Conservation (phyloP, 441 rosid species). For the Pelargonium citronellum region DNA sequence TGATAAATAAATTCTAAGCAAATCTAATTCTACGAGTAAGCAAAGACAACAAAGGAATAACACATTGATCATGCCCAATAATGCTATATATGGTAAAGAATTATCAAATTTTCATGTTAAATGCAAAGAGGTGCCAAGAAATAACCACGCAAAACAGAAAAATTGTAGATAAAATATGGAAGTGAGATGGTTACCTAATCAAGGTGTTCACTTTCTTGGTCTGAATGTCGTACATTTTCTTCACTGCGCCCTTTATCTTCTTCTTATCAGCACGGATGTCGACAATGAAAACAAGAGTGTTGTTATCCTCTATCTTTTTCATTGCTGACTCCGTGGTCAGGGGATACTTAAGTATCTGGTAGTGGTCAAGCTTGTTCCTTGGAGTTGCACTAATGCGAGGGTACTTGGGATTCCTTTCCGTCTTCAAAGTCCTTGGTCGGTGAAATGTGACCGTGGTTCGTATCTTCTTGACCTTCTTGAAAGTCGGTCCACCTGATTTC, state of each 20-base stretch:
- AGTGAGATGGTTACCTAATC: slow-evolving; percentile 53
- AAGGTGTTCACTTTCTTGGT: slow-evolving; percentile 92
- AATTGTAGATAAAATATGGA: background rate
- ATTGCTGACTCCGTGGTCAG: slow-evolving; percentile 81
- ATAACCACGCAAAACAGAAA: background rate
- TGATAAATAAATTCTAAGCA: too few species aligned
- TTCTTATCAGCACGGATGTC: slow-evolving; percentile 90
- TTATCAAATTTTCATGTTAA: too few species aligned
- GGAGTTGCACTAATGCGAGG: slow-evolving; percentile 68
- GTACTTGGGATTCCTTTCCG: slow-evolving; percentile 59
- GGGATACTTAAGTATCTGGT: slow-evolving; percentile 68
- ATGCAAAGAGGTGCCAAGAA: background rate
- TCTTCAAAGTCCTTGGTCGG: slow-evolving; percentile 74
- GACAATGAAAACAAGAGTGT: slow-evolving; percentile 90
- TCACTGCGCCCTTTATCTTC: slow-evolving; percentile 83
- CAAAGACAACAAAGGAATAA: too few species aligned
- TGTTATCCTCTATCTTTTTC: slow-evolving; percentile 93
- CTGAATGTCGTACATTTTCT: slow-evolving; percentile 93
- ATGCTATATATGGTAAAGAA: too few species aligned
- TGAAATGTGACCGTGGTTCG: slow-evolving; percentile 84
- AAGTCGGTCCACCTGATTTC: slow-evolving; percentile 56
- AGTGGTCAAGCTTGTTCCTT: slow-evolving; percentile 75
- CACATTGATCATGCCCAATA: too few species aligned
- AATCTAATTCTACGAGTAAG: too few species aligned
- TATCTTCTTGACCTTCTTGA: slow-evolving; percentile 80